Conservation (phyloP, 352 stramenopile genomes). For the Globisporangium orthogonon region DNA sequence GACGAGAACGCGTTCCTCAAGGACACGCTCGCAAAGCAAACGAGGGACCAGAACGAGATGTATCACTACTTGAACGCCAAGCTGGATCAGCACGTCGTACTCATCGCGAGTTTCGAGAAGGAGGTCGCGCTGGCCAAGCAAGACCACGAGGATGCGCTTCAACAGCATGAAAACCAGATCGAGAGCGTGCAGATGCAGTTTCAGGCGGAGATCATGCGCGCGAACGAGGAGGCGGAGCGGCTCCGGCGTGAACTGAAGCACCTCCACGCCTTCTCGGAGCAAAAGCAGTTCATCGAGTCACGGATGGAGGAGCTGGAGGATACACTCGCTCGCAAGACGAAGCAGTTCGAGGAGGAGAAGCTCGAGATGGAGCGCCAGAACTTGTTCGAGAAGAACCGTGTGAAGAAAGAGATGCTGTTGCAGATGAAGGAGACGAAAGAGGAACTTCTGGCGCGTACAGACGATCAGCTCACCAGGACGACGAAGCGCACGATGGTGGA, state of each 20-base stretch:
- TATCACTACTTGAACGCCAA: slow-evolving; percentile 87
- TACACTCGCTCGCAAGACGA: slow-evolving; percentile 18
- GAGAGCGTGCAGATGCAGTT: slow-evolving; percentile 10
- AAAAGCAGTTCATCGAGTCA: slow-evolving; percentile 43
- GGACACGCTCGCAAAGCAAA: slow-evolving; percentile 28
- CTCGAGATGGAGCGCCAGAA: slow-evolving; percentile 51
- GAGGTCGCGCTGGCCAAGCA: slow-evolving; percentile 20
- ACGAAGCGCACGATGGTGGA: slow-evolving; percentile 80
- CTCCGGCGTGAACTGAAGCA: slow-evolving; percentile 34
- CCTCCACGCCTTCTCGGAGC: slow-evolving; percentile 43
- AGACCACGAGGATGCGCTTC: slow-evolving; percentile 13
- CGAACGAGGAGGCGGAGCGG: slow-evolving; percentile 14
- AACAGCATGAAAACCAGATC: slow-evolving; percentile 14
- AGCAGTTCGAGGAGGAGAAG: slow-evolving; percentile 23
- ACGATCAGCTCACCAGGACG: slow-evolving; percentile 59
- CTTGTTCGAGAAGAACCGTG: slow-evolving; percentile 54
- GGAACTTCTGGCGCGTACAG: slow-evolving; percentile 43
- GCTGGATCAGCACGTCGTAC: slow-evolving; percentile 67
- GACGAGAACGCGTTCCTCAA: slow-evolving; percentile 45
- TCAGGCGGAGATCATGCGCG: slow-evolving; percentile 13
- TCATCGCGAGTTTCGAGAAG: slow-evolving; percentile 53
- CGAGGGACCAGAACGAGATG: slow-evolving; percentile 69
- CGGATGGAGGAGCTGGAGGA: slow-evolving; percentile 29
- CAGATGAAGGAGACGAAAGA: slow-evolving; percentile 47
- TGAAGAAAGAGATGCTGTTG: slow-evolving; percentile 65